These are phyloP conservation scores for Pseudocercospora vitis DNA, from an alignment of 2,329 filamentous ascomycete species.

Conservation along the genomic window DNA sequence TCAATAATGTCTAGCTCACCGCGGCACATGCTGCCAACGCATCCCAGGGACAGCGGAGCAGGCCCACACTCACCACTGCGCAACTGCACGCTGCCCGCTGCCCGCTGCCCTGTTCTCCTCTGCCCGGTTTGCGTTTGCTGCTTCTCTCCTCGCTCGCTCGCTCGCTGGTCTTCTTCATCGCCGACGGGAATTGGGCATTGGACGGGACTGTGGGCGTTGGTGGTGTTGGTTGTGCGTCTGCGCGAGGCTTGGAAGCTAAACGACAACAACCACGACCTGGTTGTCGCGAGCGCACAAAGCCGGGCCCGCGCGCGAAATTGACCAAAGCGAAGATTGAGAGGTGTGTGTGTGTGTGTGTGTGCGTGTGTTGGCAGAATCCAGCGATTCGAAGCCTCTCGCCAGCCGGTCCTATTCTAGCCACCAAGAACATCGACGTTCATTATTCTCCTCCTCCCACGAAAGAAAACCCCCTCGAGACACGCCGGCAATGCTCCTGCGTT, in stretches of 20 bases:
- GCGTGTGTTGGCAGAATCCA: constrained; percentile 3
- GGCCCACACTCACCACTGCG: constrained; percentile 2
- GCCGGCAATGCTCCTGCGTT: constrained; percentile 6
- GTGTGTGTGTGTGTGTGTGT: no score
- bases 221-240: constrained; percentile 7
- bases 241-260: background rate
- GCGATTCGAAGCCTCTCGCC: constrained; percentile 11
- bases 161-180: constrained; percentile 2
- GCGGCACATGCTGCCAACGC: constrained; percentile 19
- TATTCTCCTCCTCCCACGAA: background rate
- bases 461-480: background rate
- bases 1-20: constrained; percentile 16
- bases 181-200: constrained; percentile 9
- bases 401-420: constrained; percentile 7
- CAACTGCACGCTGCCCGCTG: constrained; percentile 16
- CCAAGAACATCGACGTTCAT: constrained; percentile 7
- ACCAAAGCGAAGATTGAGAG: constrained; percentile 6
- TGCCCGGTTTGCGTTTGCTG: background rate
- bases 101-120: background rate
- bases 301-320: constrained; percentile 16
- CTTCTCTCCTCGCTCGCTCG: background rate
- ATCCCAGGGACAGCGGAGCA: background rate
- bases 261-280: constrained; percentile 5
- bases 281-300: constrained; percentile 14
- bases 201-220: constrained; percentile 8